Evolutionary conservation across 208 protist genomes (phyloP), one percentile per base, ranked within the genome.

Genomic region (Acanthamoeba sp.): DNA sequence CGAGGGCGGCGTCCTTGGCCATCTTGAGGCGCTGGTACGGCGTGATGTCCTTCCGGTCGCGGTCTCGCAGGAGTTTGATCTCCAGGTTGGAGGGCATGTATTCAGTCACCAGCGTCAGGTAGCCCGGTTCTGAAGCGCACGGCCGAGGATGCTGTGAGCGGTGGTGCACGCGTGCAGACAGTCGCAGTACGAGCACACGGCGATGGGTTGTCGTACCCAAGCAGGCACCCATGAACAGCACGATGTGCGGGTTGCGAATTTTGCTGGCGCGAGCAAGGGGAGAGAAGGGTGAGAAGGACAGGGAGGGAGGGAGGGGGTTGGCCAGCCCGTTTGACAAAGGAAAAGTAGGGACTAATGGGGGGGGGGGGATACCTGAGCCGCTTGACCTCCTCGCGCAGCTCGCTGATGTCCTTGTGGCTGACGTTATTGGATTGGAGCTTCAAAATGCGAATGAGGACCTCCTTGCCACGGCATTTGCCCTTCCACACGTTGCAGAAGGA

Each of bases 1-100:
- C 73, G 52, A 90, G 82, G 34, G 82, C 82, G 29, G 82, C 82
- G 38, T 90, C 82, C 24, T 90, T 90, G 82, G 82, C 82, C 82
- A 90, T 90, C 52, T 90, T 90, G 32, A 90, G 55, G 22, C 82
- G 82, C 38, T 90, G 52, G 38, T 90, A 90, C 6, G 55, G 82
- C 5, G 82, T 45, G 34, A 84, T 84, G 38, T 84, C 73, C n/a
- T 84, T 84, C 2, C 73, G 34, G 40, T 84, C 73, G 34, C 73
- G 73, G 73, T 84, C 73, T 1, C 40, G 34, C 73, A 84, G 42
- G 10, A 90, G 52, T 27, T 66, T 66, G 42, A 90, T 90, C 32
- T 59, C 82, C n/a, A 90, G 45, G 24, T 59, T 90, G 82, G 45
- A 69, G 29, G 82, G 82, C 82, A 90, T 90, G 24, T 66, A 90